Conservation (phyloP, 2,329 filamentous ascomycete species). For the Penicillium sp. region DNA sequence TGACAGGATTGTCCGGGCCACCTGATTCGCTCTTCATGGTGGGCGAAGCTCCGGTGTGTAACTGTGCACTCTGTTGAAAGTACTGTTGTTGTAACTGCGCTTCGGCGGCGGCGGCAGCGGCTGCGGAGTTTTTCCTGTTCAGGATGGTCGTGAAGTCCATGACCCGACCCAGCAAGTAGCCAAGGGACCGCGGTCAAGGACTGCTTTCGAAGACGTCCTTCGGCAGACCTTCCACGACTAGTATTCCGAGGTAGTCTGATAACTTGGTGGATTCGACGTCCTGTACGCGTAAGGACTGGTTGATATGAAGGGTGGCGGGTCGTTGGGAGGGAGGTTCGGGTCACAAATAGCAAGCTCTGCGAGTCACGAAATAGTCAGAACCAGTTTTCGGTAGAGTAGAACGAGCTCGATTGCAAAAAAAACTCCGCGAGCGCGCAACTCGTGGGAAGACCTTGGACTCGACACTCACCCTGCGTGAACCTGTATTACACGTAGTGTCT, state of each 20-base stretch:
- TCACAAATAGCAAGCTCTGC: neutral
- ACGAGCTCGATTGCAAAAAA: neutral
- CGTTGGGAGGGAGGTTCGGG: neutral
- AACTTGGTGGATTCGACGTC: slow-evolving; percentile 10
- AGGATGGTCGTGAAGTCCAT: slow-evolving; percentile 57
- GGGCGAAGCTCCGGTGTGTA: slow-evolving; percentile 46
- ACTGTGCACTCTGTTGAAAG: slow-evolving; percentile 41
- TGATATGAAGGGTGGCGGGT: neutral
- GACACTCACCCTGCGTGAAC: slow-evolving; percentile 12
- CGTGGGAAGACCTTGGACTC: neutral
- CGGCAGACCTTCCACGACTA: slow-evolving; percentile 10
- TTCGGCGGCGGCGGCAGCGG: slow-evolving; percentile 45
- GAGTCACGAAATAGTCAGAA: neutral
- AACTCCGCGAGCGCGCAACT: neutral
- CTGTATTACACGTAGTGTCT: slow-evolving; percentile 5
- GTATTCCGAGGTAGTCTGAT: neutral
- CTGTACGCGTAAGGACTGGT: neutral
- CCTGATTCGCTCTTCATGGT: slow-evolving; percentile 61
- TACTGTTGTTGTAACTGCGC: slow-evolving; percentile 48
- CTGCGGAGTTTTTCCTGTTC: slow-evolving; percentile 51
- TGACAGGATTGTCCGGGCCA: slow-evolving; percentile 56
- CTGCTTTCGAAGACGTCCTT: slow-evolving; percentile 24
- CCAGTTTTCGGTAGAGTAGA: neutral
- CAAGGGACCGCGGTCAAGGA: slow-evolving; percentile 35
- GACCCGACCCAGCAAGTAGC: slow-evolving; percentile 38